phyloP scores from a whole-genome alignment of 352 stramenopile species.

The Phytopythium mirpurense region DNA sequence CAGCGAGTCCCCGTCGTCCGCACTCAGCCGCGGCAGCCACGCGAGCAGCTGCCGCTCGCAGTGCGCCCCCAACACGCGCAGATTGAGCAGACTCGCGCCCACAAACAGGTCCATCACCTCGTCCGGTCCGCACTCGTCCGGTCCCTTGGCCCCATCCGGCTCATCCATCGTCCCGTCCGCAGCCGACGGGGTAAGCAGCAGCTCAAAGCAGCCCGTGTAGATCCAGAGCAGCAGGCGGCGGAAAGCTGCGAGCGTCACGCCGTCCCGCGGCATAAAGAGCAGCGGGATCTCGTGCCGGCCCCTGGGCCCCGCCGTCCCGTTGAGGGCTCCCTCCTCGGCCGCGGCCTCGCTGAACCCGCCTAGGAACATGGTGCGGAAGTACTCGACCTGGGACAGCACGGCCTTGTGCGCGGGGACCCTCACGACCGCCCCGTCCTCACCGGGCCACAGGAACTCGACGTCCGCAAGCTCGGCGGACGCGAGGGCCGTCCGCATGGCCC shows the following conservation, averaged over 20 bases:
- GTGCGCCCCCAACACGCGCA: slow-evolving; percentile 46
- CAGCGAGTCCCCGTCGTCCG: slow-evolving; percentile 35
- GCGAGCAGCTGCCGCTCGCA: slow-evolving; percentile 58
- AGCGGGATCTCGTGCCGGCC: slow-evolving; percentile 51
- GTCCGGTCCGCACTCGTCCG: slow-evolving; percentile 23
- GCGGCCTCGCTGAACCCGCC: slow-evolving; percentile 75
- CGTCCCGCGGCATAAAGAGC: slow-evolving; percentile 68
- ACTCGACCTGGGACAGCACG: slow-evolving; percentile 68
- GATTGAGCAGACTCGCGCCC: slow-evolving; percentile 43
- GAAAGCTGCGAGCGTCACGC: slow-evolving; percentile 61
- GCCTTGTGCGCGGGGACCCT: slow-evolving; percentile 63
- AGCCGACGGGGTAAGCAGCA: slow-evolving; percentile 16
- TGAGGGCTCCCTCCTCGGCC: too few species aligned
- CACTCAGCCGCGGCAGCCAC: slow-evolving; percentile 31
- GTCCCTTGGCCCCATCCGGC: not conserved
- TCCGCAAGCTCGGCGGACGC: slow-evolving; percentile 42
- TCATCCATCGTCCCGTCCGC: not conserved
- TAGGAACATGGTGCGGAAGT: slow-evolving; percentile 80
- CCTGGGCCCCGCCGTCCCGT: slow-evolving; percentile 1
- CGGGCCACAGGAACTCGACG: slow-evolving; percentile 76
- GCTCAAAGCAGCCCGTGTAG: slow-evolving; percentile 59
- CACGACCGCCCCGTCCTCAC: slow-evolving; percentile 19
- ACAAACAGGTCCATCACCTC: slow-evolving; percentile 77
- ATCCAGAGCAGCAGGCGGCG: slow-evolving; percentile 59
- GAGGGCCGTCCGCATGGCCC: slow-evolving; percentile 51